phyloP scores from a whole-genome alignment of 1,284 basidiomycete species.

The Chalciporus sp. region DNA sequence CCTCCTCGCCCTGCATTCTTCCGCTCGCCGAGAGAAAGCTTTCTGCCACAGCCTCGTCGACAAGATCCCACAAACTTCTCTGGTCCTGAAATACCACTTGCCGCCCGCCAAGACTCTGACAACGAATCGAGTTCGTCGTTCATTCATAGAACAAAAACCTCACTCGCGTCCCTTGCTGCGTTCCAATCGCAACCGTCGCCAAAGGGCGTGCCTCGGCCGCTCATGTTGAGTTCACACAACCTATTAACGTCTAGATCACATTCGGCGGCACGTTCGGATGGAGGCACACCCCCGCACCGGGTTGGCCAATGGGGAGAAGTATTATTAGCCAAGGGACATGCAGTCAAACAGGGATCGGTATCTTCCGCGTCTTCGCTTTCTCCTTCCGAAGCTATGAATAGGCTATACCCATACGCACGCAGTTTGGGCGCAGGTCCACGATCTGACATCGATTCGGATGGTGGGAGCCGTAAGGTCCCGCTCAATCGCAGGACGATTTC shows the following conservation, averaged over 20 bases:
- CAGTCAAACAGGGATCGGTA: constrained; percentile 51
- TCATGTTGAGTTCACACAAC: constrained; percentile 53
- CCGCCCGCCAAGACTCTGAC: constrained; percentile 38
- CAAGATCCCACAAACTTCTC: constrained; percentile 39
- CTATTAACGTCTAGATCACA: constrained; percentile 40
- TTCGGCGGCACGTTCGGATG: constrained; percentile 40
- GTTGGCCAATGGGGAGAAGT: constrained; percentile 52
- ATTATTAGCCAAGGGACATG: constrained; percentile 42
- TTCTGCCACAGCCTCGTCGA: constrained; percentile 41
- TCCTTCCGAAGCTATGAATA: constrained; percentile 45
- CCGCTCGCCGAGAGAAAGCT: constrained; percentile 58
- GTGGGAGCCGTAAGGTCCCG: constrained; percentile 55
- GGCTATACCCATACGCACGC: constrained; percentile 18
- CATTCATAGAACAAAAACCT: constrained; percentile 38
- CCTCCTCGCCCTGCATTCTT: constrained; percentile 62
- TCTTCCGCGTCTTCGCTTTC: constrained; percentile 67
- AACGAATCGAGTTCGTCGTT: constrained; percentile 30
- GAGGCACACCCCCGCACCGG: constrained; percentile 35
- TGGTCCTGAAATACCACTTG: constrained; percentile 37
- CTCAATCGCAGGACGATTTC: constrained; percentile 69
- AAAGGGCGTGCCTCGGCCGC: constrained; percentile 55
- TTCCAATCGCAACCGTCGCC: constrained; percentile 27
- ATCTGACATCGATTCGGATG: constrained; percentile 59
- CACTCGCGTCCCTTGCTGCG: constrained; percentile 49
- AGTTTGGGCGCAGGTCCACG: constrained; percentile 31